These are phyloP conservation scores for Silybum marianum DNA, from an alignment of 129 eudicot genomes.

Conservation along the genomic window DNA sequence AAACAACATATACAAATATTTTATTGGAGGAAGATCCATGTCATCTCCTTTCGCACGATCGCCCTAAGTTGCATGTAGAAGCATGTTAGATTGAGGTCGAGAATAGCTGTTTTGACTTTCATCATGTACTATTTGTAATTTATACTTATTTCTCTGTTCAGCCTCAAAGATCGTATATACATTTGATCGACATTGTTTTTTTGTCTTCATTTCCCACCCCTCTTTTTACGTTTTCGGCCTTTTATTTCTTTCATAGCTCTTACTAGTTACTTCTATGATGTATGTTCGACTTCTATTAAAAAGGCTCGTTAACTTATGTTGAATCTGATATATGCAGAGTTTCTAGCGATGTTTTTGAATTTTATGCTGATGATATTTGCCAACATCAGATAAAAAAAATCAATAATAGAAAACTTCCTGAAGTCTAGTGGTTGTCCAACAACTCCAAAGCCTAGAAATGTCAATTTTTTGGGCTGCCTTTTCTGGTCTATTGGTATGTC, in stretches of 20 bases:
- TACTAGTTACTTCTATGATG: background rate
- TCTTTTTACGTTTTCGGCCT: background rate
- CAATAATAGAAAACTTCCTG: background rate
- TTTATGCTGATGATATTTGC: background rate
- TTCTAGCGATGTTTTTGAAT: background rate
- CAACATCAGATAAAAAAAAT: background rate
- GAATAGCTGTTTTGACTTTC: background rate
- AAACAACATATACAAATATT: too few species aligned
- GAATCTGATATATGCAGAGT: background rate
- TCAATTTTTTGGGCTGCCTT: background rate
- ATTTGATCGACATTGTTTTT: background rate
- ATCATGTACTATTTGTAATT: background rate
- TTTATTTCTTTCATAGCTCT: background rate
- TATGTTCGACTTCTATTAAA: background rate
- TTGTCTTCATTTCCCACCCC: background rate
- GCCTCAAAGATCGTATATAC: background rate
- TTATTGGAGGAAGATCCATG: too few species aligned
- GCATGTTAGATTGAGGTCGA: background rate
- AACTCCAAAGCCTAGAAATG: background rate
- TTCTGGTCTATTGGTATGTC: background rate
- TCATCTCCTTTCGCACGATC: too few species aligned
- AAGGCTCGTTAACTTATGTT: background rate
- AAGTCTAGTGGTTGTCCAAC: background rate
- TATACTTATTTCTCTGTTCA: background rate
- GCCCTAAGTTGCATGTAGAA: too few species aligned